Evolutionary conservation across 2,329 filamentous ascomycete genomes (phyloP).

Genomic region (Metarhizium robertsii): DNA sequence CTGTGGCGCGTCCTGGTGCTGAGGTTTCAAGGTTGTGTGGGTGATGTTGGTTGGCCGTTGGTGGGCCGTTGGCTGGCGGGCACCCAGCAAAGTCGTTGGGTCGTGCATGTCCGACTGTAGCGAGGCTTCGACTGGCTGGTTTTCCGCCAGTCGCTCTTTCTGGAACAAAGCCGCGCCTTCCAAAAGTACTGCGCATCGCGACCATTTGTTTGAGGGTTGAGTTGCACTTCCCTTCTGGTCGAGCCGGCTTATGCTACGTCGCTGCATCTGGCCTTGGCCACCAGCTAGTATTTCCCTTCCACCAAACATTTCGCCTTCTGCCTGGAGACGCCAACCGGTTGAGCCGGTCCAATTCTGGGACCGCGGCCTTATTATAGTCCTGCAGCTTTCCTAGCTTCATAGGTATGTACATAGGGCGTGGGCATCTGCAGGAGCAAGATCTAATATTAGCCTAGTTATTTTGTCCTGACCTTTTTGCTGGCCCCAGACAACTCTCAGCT

Average conservation of each 20-base stretch:
- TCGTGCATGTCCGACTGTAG: too few relatives aligned
- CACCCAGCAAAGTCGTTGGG: neutral
- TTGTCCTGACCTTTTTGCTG: neutral
- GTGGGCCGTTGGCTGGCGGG: neutral
- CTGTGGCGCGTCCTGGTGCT: neutral
- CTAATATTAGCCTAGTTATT: neutral
- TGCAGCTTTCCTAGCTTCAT: neutral
- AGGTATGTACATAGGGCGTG: neutral
- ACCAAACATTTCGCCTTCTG: neutral
- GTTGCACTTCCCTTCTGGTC: neutral
- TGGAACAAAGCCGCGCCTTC: constrained; percentile 1
- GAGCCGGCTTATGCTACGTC: neutral
- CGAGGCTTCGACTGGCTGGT: constrained; percentile 1
- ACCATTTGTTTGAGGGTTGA: neutral
- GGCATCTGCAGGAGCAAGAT: neutral
- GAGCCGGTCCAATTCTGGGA: neutral
- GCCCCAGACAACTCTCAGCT: neutral
- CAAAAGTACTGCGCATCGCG: neutral
- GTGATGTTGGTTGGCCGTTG: neutral
- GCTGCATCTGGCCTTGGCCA: neutral
- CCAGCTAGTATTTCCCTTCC: neutral
- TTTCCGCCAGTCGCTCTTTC: constrained; percentile 6
- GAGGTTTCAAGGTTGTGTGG: neutral
- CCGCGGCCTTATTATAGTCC: neutral
- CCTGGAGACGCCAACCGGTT: neutral